Conservation (phyloP, 2,329 filamentous ascomycete species). For the Byssochlamys sp. region DNA sequence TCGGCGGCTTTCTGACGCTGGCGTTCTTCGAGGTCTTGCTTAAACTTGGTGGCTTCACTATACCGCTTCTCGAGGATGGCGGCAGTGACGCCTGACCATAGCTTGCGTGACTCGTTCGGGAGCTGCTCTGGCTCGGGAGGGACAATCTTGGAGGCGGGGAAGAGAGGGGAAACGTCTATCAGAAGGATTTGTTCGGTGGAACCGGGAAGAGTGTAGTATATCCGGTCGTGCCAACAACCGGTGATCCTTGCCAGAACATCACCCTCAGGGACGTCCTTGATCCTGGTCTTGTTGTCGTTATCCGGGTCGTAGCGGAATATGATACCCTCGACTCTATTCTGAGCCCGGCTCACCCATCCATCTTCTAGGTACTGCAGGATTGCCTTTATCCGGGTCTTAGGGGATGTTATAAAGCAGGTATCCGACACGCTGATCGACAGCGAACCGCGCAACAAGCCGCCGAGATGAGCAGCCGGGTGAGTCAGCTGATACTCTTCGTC, state of each 20-base stretch:
- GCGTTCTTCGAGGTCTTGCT: conserved; percentile 81
- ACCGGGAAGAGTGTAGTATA: conserved; percentile 49
- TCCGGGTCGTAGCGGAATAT: conserved; percentile 83
- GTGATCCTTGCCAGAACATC: conserved; percentile 74
- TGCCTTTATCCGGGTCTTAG: conserved; percentile 80
- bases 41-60: conserved; percentile 70
- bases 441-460: conserved; percentile 77
- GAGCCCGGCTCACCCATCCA: conserved; percentile 82
- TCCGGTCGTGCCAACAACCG: conserved; percentile 72
- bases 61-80: conserved; percentile 79
- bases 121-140: conserved; percentile 72
- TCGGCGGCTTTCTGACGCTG: conserved; percentile 78
- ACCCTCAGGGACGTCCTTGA: conserved; percentile 77
- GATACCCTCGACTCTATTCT: conserved; percentile 84
- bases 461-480: conserved; percentile 85
- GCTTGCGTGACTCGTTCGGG: conserved; percentile 75
- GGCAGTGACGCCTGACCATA: conserved; percentile 80
- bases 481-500: conserved; percentile 91
- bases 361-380: conserved; percentile 91
- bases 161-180: conserved; percentile 77
- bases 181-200: conserved; percentile 55
- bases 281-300: conserved; percentile 67
- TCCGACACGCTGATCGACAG: conserved; percentile 85
- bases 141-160: conserved; percentile 65
- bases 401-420: conserved; percentile 75